phyloP scores from a whole-genome alignment of 306 rosid species.

The Cucumis melo region DNA sequence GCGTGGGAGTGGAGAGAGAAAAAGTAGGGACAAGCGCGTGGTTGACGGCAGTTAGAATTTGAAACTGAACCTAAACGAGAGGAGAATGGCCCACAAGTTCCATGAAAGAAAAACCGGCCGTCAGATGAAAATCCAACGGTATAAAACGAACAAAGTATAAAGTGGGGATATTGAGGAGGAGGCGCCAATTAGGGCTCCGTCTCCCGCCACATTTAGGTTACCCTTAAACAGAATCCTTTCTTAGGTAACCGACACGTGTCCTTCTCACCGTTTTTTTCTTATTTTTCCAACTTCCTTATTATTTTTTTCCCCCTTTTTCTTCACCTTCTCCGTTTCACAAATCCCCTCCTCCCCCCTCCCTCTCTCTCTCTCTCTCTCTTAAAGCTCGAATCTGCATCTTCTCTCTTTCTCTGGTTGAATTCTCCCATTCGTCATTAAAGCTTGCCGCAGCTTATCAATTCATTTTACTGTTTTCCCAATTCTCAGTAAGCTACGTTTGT shows the following conservation, averaged over 20 bases:
- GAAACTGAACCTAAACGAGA: background rate
- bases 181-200: constrained; percentile 9
- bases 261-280: background rate
- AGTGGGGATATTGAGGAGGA: background rate
- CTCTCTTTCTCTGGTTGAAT: constrained; percentile 33
- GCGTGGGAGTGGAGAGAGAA: background rate
- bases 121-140: background rate
- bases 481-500: constrained; percentile 5
- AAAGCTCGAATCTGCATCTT: background rate
- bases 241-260: constrained; percentile 33
- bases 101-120: background rate
- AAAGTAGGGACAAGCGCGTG: background rate
- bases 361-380: background rate
- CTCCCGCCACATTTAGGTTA: constrained; percentile 48
- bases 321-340: background rate
- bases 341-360: constrained; percentile 1
- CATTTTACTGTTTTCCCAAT: background rate
- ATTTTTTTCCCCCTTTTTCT: background rate
- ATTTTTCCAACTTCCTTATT: background rate
- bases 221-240: constrained; percentile 15
- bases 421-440: constrained; percentile 14
- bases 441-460: background rate
- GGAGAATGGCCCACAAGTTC: background rate
- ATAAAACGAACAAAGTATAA: background rate
- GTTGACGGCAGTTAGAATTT: background rate